phyloP scores from a whole-genome alignment of 2,329 filamentous ascomycete species.

The Alternaria tenuissima region DNA sequence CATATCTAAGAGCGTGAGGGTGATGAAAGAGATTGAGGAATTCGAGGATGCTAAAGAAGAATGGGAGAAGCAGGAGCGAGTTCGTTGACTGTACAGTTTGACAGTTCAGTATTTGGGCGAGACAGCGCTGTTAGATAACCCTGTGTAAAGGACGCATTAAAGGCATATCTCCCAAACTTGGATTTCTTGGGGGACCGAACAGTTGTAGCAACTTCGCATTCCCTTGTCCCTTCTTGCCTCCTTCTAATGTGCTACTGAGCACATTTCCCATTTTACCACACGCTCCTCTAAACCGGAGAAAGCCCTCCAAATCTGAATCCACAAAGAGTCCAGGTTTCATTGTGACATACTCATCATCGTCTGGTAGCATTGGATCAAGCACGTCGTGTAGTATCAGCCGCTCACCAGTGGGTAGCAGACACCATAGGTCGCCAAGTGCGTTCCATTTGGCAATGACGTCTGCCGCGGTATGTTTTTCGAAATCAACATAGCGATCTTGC shows the following conservation, averaged over 20 bases:
- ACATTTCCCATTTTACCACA: conserved; percentile 4
- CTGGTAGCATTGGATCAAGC: neutral
- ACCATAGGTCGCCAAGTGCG: conserved; percentile 75
- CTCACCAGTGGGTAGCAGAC: conserved; percentile 39
- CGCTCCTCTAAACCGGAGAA: conserved; percentile 1
- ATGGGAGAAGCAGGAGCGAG: neutral
- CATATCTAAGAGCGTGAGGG: neutral
- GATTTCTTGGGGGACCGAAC: neutral
- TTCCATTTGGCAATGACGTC: conserved; percentile 65
- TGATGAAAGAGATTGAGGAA: conserved; percentile 5
- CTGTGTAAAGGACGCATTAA: neutral
- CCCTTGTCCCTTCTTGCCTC: conserved; percentile 7
- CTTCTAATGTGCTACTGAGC: conserved; percentile 10
- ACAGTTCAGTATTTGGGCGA: neutral
- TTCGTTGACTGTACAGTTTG: neutral
- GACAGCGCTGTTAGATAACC: neutral
- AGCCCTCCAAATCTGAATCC: neutral
- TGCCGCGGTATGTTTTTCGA: conserved; percentile 61
- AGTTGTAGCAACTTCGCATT: conserved; percentile 11
- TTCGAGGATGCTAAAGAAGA: conserved; percentile 8
- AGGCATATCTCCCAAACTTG: neutral
- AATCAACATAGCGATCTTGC: conserved; percentile 69
- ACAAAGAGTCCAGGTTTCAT: conserved; percentile 16
- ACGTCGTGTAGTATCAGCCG: conserved; percentile 38
- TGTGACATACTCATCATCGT: neutral